Evolutionary conservation across 2,329 filamentous ascomycete species (phyloP), one percentile per base, ranked within the genome.

Genomic region (Aspergillus sp.): DNA sequence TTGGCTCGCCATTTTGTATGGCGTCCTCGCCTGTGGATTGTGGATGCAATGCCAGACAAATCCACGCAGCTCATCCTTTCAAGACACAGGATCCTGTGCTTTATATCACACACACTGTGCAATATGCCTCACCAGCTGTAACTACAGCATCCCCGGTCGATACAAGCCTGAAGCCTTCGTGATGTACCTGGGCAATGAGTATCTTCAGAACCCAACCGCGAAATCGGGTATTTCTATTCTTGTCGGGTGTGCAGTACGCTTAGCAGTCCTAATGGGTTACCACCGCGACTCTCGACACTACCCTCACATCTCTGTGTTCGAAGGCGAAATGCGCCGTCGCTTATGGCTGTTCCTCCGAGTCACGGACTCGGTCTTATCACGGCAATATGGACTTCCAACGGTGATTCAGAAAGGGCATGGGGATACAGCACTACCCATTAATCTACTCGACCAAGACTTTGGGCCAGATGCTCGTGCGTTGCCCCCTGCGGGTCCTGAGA

Each of bases 401-500:
- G 73, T 76, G 65, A 73, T 75, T 45, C 70, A 73, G 52, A 69
- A 73, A 7, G 63, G 65, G n/a, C 71, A 77, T 59, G 70, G 68
- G 52, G 78, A 81, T 60, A 76, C 72, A 1, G 60, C 65, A 31
- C 67, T 74, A 55, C 79, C 79, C 5, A 67, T 68, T 0, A 81
- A 81, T 61, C 63, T 81, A 1, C 60, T 65, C 0, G 77, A 81
- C 32, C 69, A 73, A 7, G 79, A 81, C 50, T 68, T 81, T 36
- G 59, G 75, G 45, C 73, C 77, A 24, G 63, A 75, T 7, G 75
- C 65, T 12, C 61, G 55, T 14, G 63, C 67, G 49, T 57, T 76
- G 39, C 71, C 72, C n/a, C 61, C 65, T 11, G 39, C 70, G 20
- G 54, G 72, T 29, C 70, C 72, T 6, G 64, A 65, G 16, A 65